Evolutionary conservation across 2,329 filamentous ascomycete species (phyloP).

Genomic region (Diaporthe sp.): DNA sequence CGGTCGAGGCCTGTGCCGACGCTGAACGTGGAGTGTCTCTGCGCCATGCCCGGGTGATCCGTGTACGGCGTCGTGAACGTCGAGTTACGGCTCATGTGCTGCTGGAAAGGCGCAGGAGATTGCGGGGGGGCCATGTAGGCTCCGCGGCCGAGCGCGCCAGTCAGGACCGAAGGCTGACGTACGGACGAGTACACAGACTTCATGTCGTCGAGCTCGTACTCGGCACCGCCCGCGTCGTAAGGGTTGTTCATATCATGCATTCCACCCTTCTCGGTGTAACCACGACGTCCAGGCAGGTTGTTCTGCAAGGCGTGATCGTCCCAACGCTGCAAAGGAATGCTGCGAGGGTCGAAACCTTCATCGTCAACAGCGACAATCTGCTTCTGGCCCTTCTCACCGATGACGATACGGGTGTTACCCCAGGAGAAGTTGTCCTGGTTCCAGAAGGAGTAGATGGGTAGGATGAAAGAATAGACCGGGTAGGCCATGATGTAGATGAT

Average conservation of each 20-base stretch:
- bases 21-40: slow-evolving; percentile 78
- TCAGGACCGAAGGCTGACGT: slow-evolving; percentile 86
- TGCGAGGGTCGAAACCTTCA: slow-evolving; percentile 89
- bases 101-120: slow-evolving; percentile 79
- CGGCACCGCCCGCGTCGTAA: slow-evolving; percentile 72
- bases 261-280: slow-evolving; percentile 69
- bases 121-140: slow-evolving; percentile 82
- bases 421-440: slow-evolving; percentile 99
- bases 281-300: slow-evolving; percentile 90
- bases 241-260: slow-evolving; percentile 78
- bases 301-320: slow-evolving; percentile 93
- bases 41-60: slow-evolving; percentile 59
- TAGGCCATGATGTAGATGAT: slow-evolving; percentile 97
- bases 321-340: slow-evolving; percentile 95
- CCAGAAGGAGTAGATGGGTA: slow-evolving; percentile 99
- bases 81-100: slow-evolving; percentile 53
- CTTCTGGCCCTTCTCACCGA: slow-evolving; percentile 92
- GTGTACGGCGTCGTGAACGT: slow-evolving; percentile 58
- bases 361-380: slow-evolving; percentile 88
- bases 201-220: slow-evolving; percentile 98
- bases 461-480: slow-evolving; percentile 90
- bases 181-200: slow-evolving; percentile 95
- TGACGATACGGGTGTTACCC: slow-evolving; percentile 98
- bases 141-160: slow-evolving; percentile 78
- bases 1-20: slow-evolving; percentile 61